phyloP scores from a whole-genome alignment of 23 red algal species.

The Gracilariopsis chorda region DNA sequence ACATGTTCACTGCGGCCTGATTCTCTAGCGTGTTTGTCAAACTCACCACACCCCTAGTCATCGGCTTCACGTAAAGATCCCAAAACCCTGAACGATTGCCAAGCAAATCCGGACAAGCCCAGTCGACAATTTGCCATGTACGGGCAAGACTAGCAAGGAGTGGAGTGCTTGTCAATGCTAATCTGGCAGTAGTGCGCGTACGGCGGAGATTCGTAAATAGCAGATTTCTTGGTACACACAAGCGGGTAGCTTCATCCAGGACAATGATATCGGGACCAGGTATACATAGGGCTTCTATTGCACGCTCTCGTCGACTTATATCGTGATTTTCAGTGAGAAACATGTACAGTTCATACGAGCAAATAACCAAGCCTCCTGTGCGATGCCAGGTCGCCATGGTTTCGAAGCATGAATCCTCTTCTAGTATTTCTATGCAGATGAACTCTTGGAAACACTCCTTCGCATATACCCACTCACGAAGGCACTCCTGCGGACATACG shows the following conservation, averaged over 20 bases:
- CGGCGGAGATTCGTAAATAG: neutral
- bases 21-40: neutral
- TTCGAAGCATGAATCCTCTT: neutral
- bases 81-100: slow-evolving; percentile 9
- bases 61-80: slow-evolving; percentile 2
- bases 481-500: neutral
- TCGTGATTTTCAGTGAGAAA: neutral
- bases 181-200: neutral
- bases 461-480: neutral
- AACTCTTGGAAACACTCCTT: neutral
- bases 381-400: neutral
- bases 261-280: slow-evolving; percentile 44
- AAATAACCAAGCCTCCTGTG: neutral
- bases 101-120: slow-evolving; percentile 46
- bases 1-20: neutral
- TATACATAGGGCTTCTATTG: neutral
- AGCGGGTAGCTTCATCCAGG: slow-evolving; percentile 41
- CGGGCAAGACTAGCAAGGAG: neutral
- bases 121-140: slow-evolving; percentile 19
- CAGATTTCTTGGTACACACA: neutral
- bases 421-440: neutral
- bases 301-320: neutral
- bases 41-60: neutral
- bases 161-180: slow-evolving; percentile 47
- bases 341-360: neutral